phyloP scores from a whole-genome alignment of 2,329 filamentous ascomycete species.

The Sporothrix protearum region DNA sequence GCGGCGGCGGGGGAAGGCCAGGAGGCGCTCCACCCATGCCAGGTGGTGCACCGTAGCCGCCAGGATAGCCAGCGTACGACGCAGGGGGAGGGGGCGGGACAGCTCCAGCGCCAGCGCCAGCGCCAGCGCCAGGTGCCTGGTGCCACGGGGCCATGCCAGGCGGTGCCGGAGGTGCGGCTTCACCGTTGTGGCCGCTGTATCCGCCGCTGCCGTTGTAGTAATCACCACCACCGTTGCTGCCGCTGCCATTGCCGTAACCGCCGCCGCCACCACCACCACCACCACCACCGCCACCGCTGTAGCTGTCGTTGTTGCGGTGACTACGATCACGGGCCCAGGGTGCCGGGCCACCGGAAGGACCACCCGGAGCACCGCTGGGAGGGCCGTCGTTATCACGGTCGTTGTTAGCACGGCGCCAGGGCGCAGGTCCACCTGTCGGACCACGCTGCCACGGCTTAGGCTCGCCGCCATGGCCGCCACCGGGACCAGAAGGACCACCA shows the following conservation, averaged over 20 bases:
- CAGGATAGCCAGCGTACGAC: conserved; percentile 33
- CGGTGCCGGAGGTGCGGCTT: conserved; percentile 45
- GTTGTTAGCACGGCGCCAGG: conserved; percentile 63
- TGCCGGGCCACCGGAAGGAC: conserved; percentile 47
- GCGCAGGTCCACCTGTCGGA: conserved; percentile 77
- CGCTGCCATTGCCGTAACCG: too few species aligned
- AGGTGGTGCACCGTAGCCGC: conserved; percentile 52
- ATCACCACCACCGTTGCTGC: conserved; percentile 8
- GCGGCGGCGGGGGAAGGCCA: conserved; percentile 26
- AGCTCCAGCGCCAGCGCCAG: conserved; percentile 46
- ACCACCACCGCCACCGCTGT: conserved; percentile 31
- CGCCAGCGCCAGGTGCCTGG: conserved; percentile 41
- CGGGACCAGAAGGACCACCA: conserved; percentile 54
- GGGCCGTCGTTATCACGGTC: conserved; percentile 47
- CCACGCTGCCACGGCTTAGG: conserved; percentile 86
- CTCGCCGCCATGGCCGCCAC: conserved; percentile 51
- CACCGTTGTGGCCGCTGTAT: conserved; percentile 30
- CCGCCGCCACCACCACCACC: conserved; percentile 38
- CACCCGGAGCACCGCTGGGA: conserved; percentile 30
- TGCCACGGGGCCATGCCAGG: conserved; percentile 51
- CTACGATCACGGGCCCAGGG: conserved; percentile 61
- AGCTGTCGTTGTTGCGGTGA: conserved; percentile 46
- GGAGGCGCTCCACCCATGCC: conserved; percentile 39
- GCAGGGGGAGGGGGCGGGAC: conserved; percentile 32
- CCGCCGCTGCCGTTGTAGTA: conserved; percentile 5